Percentiles rank a stretch among this genome's conserved stretches.
Conservation (phyloP, 371 early-diverging fungal species). For the Apophysomyces ossiformis region DNA sequence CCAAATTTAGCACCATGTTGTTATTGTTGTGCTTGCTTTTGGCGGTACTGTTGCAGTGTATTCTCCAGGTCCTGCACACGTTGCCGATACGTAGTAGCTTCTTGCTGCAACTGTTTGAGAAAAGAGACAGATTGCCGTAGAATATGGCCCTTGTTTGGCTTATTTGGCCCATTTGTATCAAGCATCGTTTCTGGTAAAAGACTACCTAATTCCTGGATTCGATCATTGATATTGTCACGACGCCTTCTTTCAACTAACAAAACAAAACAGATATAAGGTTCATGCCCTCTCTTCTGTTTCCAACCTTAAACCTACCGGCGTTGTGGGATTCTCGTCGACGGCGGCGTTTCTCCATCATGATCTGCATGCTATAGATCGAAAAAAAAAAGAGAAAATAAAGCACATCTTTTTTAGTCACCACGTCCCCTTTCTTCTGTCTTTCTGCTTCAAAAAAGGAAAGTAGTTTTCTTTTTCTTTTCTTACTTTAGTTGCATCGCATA, state of each 20-base stretch:
- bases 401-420: neutral
- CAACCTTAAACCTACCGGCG: constrained; percentile 60
- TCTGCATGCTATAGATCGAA: constrained; percentile 35
- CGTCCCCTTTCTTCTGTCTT: too few relatives aligned
- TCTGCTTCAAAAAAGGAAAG: neutral
- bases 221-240: constrained; percentile 97
- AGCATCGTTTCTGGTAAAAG: constrained; percentile 80
- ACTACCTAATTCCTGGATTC: constrained; percentile 90
- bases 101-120: constrained; percentile 74
- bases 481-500: constrained; percentile 53
- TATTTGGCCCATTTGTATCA: constrained; percentile 54
- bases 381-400: neutral
- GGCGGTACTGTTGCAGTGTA: constrained; percentile 25
- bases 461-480: constrained; percentile 13
- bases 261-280: neutral
- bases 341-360: constrained; percentile 80
- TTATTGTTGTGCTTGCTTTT: constrained; percentile 9
- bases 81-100: constrained; percentile 55
- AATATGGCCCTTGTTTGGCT: constrained; percentile 87
- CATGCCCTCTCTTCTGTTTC: neutral
- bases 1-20: constrained; percentile 9
- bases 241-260: constrained; percentile 87
- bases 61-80: constrained; percentile 78
- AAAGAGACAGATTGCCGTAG: constrained; percentile 91
- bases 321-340: constrained; percentile 96